Conservation (phyloP, 768 basidiomycete species). For the Hericium rajendrae region DNA sequence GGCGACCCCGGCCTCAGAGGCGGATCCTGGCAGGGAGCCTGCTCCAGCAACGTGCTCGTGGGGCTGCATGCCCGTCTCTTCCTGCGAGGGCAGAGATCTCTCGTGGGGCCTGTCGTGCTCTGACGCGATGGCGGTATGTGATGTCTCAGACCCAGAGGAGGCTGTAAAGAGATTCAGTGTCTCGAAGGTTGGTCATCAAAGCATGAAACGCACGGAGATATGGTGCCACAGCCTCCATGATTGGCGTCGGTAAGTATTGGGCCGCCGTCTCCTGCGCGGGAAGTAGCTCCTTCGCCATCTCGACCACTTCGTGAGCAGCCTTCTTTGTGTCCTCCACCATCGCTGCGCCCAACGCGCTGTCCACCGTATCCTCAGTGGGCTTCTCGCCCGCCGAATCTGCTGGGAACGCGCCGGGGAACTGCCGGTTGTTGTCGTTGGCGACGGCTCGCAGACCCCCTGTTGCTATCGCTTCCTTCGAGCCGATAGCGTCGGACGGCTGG, state of each 20-base stretch:
- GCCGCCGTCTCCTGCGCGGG: slow-evolving; percentile 4
- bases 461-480: neutral
- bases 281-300: neutral
- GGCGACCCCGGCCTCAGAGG: neutral
- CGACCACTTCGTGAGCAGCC: neutral
- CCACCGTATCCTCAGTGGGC: neutral
- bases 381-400: too few species aligned
- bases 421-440: neutral
- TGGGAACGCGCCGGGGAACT: neutral
- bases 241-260: slow-evolving; percentile 14
- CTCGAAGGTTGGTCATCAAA: neutral
- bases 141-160: neutral
- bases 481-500: neutral
- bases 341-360: neutral
- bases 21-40: neutral
- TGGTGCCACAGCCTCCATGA: slow-evolving; percentile 15
- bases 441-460: neutral
- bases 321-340: neutral
- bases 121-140: neutral
- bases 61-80: neutral
- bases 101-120: neutral
- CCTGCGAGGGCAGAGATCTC: neutral
- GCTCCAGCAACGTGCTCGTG: neutral
- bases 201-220: slow-evolving; percentile 16
- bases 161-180: neutral